These are phyloP conservation scores for Castanea crenata DNA, from an alignment of 306 rosid species.

Conservation along the genomic window DNA sequence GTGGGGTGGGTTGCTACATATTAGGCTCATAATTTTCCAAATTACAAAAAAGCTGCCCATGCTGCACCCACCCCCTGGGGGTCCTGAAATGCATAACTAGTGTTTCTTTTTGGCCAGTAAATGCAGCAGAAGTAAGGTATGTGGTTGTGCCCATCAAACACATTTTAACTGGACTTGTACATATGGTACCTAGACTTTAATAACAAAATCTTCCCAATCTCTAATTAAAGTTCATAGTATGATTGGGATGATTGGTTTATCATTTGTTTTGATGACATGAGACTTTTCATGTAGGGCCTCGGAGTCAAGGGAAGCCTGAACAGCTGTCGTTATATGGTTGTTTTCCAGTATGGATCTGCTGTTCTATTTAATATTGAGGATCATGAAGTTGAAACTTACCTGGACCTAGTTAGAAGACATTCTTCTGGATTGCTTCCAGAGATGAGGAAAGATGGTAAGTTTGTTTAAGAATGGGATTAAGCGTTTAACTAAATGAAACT, in stretches of 20 bases:
- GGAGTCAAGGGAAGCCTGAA: conserved; percentile 42
- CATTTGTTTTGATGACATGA: conserved; percentile 13
- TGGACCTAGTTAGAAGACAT: conserved; percentile 69
- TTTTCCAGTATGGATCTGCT: conserved; percentile 90
- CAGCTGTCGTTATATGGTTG: conserved; percentile 64
- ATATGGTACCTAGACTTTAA: neutral
- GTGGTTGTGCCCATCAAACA: neutral
- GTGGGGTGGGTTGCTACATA: neutral
- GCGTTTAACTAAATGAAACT: neutral
- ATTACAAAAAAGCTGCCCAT: neutral
- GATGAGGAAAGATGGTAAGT: conserved; percentile 83
- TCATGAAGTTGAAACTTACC: conserved; percentile 73
- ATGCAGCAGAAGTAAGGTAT: neutral
- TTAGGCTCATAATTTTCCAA: neutral
- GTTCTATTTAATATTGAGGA: conserved; percentile 90
- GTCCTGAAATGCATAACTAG: no score
- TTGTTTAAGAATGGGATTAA: conserved; percentile 15
- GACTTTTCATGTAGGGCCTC: conserved; percentile 44
- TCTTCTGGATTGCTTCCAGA: conserved; percentile 87
- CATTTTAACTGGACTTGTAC: neutral
- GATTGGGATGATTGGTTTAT: neutral
- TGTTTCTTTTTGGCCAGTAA: neutral
- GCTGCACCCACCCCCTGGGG: no score
- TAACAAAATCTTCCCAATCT: neutral
- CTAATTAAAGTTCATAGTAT: neutral